These are phyloP conservation scores for Penicillium nordicum DNA, from an alignment of 2,329 filamentous ascomycete species.

Conservation along the genomic window DNA sequence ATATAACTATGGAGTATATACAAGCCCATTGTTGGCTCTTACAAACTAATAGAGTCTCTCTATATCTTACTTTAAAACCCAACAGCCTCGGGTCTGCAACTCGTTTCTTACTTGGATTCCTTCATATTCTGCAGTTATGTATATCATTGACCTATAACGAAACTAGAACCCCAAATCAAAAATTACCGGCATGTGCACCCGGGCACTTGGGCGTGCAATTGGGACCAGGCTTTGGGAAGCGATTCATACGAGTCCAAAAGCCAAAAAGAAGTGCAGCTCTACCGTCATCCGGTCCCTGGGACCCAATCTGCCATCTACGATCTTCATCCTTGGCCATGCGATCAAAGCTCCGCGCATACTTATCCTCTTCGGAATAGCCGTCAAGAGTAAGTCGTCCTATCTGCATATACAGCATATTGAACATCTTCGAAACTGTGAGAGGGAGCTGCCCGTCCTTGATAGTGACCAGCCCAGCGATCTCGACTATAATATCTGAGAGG, in stretches of 20 bases:
- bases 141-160: background rate
- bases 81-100: too few relatives aligned
- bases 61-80: too few relatives aligned
- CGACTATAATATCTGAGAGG: background rate
- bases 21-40: too few relatives aligned
- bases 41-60: too few relatives aligned
- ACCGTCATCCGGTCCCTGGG: background rate
- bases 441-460: background rate
- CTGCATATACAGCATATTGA: background rate
- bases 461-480: background rate
- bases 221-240: background rate
- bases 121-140: background rate
- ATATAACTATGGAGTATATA: too few relatives aligned
- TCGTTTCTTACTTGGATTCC: too few relatives aligned
- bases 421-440: background rate
- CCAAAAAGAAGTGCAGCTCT: background rate
- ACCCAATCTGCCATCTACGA: background rate
- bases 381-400: background rate
- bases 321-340: background rate
- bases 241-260: constrained; percentile 1
- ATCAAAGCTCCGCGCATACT: background rate
- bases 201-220: background rate
- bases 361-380: background rate
- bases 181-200: background rate
- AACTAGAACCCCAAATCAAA: background rate